Conservation (phyloP, 768 basidiomycete species). For the Mrakia gelida region DNA sequence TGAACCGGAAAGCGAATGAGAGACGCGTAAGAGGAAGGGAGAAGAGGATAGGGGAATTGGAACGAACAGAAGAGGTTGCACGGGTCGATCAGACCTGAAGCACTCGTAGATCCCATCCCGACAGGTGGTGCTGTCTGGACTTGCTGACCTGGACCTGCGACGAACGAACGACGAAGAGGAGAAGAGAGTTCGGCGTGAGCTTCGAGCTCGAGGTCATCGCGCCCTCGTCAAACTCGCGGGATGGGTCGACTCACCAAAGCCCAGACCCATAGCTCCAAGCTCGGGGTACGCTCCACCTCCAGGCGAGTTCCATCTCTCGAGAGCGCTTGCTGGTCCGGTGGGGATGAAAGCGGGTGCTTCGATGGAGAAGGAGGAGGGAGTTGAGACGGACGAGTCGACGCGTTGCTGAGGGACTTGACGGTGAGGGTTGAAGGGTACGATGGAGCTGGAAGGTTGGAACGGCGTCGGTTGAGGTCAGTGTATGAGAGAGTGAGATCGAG, state of each 20-base stretch:
- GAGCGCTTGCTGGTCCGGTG: not conserved
- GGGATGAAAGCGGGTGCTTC: constrained; percentile 16
- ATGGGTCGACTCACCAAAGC: not conserved
- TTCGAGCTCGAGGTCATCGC: too few relatives aligned
- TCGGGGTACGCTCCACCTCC: constrained; percentile 1
- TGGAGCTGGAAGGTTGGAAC: not conserved
- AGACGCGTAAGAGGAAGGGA: not conserved
- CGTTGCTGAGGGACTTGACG: not conserved
- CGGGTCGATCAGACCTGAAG: constrained; percentile 82
- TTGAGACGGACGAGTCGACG: not conserved
- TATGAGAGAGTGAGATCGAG: not conserved
- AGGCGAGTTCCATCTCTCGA: not conserved
- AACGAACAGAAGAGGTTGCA: constrained; percentile 83
- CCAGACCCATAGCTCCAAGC: not conserved
- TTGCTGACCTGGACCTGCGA: constrained; percentile 69
- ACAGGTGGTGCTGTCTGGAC: constrained; percentile 70
- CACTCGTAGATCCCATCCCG: constrained; percentile 74
- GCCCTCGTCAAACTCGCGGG: too few relatives aligned
- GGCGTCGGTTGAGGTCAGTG: not conserved
- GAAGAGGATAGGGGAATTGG: not conserved
- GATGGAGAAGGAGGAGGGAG: not conserved
- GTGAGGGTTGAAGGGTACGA: constrained; percentile 25
- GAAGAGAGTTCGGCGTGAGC: too few relatives aligned
- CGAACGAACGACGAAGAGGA: not conserved
- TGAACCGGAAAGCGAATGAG: not conserved